Evolutionary conservation across 345 rosid genomes (phyloP).

Genomic region (Moricandia arvensis): DNA sequence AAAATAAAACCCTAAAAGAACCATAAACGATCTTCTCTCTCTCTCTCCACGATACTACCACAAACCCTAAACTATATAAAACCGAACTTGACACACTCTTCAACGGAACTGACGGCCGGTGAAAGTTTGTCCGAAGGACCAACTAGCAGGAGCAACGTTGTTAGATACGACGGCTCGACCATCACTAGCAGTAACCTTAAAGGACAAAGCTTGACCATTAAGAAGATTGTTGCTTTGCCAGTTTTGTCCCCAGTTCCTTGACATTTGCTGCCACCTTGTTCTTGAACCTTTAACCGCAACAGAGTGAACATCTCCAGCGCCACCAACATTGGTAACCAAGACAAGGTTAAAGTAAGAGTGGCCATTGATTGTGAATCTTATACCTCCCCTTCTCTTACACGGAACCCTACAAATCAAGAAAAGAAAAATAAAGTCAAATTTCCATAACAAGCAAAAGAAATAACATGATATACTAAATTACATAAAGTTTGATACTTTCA

Average conservation of each 20-base stretch:
- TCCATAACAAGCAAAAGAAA: neutral
- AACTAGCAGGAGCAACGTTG: too few relatives aligned
- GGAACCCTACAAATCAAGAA: conserved; percentile 43
- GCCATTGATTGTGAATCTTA: conserved; percentile 58
- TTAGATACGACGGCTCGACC: too few relatives aligned
- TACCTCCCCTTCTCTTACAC: conserved; percentile 53
- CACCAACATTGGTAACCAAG: conserved; percentile 59
- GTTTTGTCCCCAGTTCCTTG: too few relatives aligned
- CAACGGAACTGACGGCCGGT: too few relatives aligned
- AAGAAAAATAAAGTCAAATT: neutral
- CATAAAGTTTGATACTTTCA: neutral
- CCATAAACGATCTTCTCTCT: conserved; percentile 15
- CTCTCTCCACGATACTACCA: conserved; percentile 1
- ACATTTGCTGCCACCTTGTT: too few relatives aligned
- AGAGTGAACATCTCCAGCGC: conserved; percentile 9
- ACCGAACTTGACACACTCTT: too few relatives aligned
- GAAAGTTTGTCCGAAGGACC: too few relatives aligned
- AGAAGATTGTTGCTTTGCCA: too few relatives aligned
- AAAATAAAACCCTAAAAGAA: conserved; percentile 31
- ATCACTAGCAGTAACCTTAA: too few relatives aligned
- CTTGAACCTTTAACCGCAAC: conserved; percentile 50
- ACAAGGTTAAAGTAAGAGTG: conserved; percentile 60
- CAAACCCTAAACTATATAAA: too few relatives aligned
- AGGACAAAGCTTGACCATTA: too few relatives aligned
- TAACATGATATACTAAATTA: neutral